These are phyloP conservation scores for Hibiscus mutabilis DNA, from an alignment of 345 rosid genomes.

Conservation along the genomic window DNA sequence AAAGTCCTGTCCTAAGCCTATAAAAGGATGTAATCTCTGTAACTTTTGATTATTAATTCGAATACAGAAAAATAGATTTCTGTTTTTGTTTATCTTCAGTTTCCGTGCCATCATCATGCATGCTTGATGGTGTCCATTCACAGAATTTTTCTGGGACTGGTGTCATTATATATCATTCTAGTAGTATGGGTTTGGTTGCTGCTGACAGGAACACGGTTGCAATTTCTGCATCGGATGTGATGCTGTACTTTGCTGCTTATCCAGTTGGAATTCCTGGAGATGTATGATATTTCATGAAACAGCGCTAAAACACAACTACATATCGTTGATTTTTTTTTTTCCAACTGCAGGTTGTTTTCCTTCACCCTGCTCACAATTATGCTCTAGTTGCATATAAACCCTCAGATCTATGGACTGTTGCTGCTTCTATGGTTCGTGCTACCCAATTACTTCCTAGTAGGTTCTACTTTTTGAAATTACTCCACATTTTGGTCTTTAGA, in stretches of 20 bases:
- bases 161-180: slow-evolving; percentile 78
- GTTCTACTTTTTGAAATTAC: slow-evolving; percentile 14
- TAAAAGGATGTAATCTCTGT: too few relatives aligned
- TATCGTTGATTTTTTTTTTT: neutral
- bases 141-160: slow-evolving; percentile 87
- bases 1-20: too few relatives aligned
- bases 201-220: slow-evolving; percentile 92
- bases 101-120: slow-evolving; percentile 86
- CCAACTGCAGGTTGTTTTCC: slow-evolving; percentile 72
- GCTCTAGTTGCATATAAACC: slow-evolving; percentile 93
- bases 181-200: slow-evolving; percentile 79
- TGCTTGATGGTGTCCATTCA: slow-evolving; percentile 92
- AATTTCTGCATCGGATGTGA: slow-evolving; percentile 78
- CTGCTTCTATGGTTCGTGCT: slow-evolving; percentile 72
- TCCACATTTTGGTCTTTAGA: neutral
- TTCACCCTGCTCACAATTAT: slow-evolving; percentile 94
- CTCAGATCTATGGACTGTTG: slow-evolving; percentile 59
- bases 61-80: too few relatives aligned
- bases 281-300: slow-evolving; percentile 32
- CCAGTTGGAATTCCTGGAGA: slow-evolving; percentile 97
- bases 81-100: too few relatives aligned
- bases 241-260: slow-evolving; percentile 91
- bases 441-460: slow-evolving; percentile 86
- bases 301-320: too few relatives aligned
- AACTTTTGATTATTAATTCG: too few relatives aligned